A percentile compares a stretch with the other conserved stretches of the same genome.
These are phyloP conservation scores for Dysphania ambrosioides DNA, from an alignment of 148 eudicot genomes.

Conservation along the genomic window DNA sequence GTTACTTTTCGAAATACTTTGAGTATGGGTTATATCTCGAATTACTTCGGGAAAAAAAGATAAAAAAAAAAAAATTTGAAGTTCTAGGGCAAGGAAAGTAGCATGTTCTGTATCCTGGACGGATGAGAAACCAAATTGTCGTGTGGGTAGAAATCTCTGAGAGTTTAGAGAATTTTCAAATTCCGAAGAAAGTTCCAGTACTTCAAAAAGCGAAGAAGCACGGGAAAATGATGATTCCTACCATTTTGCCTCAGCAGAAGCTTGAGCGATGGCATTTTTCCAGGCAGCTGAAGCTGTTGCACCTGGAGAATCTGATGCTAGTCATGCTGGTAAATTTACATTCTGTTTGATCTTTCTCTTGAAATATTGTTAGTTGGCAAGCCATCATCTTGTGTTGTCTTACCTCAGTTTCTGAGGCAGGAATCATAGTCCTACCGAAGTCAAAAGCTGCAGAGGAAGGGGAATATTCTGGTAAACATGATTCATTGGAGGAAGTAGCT, in stretches of 20 bases:
- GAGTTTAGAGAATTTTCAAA: conserved; percentile 40
- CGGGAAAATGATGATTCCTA: conserved; percentile 35
- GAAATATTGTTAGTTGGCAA: not conserved
- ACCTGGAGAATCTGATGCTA: conserved; percentile 51
- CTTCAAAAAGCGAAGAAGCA: conserved; percentile 16
- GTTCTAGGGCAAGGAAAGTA: conserved; percentile 40
- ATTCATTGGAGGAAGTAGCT: conserved; percentile 40
- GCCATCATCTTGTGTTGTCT: conserved; percentile 2
- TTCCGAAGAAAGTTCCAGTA: conserved; percentile 22
- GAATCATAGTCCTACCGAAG: conserved; percentile 60
- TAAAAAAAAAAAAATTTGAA: conserved; percentile 37
- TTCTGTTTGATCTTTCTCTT: conserved; percentile 1
- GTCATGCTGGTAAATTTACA: conserved; percentile 57
- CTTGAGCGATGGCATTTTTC: conserved; percentile 69
- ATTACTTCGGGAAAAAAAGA: conserved; percentile 35
- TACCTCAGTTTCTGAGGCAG: conserved; percentile 68
- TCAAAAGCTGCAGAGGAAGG: conserved; percentile 35
- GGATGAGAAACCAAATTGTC: conserved; percentile 48
- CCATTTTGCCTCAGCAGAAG: conserved; percentile 76
- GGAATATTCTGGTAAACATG: conserved; percentile 30
- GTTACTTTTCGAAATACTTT: no score
- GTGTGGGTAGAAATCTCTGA: conserved; percentile 39
- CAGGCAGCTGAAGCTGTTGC: conserved; percentile 88
- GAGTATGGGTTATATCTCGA: no score
- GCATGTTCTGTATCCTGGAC: conserved; percentile 84